These are phyloP conservation scores for Lasiodiplodia gonubiensis DNA, from an alignment of 2,329 filamentous ascomycete genomes.

Conservation along the genomic window DNA sequence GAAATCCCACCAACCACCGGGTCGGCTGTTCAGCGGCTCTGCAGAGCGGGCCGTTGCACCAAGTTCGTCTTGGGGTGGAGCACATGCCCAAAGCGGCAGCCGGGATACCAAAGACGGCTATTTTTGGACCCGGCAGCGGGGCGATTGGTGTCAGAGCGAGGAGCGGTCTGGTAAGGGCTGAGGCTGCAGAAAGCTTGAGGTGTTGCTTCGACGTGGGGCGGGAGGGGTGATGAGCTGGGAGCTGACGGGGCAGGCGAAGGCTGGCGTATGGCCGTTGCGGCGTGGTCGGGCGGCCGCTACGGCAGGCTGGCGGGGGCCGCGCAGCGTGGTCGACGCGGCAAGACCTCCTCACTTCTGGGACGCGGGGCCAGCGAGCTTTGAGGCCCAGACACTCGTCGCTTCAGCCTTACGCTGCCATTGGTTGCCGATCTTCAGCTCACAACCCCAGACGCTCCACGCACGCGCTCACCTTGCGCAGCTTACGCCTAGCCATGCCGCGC, in stretches of 20 bases:
- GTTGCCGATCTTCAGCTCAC: slow-evolving; percentile 8
- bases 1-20: slow-evolving; percentile 14
- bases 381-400: slow-evolving; percentile 10
- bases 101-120: slow-evolving; percentile 5
- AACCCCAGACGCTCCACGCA: slow-evolving; percentile 13
- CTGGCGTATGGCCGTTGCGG: background rate
- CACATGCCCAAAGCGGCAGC: slow-evolving; percentile 7
- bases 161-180: slow-evolving; percentile 16
- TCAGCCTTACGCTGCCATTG: slow-evolving; percentile 24
- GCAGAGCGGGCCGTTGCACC: slow-evolving; percentile 1
- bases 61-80: background rate
- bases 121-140: slow-evolving; percentile 17
- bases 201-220: background rate
- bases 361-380: background rate
- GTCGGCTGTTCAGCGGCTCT: background rate
- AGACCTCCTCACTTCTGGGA: background rate
- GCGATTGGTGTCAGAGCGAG: slow-evolving; percentile 8
- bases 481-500: slow-evolving; percentile 15
- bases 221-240: background rate
- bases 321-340: background rate
- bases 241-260: background rate
- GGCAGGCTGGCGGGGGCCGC: background rate
- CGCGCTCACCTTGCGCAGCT: slow-evolving; percentile 11
- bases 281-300: background rate
- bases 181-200: background rate